Evolutionary conservation across 1,284 basidiomycete species (phyloP), one percentile per base, ranked within the genome.

Genomic region (Fereydounia khargensis): DNA sequence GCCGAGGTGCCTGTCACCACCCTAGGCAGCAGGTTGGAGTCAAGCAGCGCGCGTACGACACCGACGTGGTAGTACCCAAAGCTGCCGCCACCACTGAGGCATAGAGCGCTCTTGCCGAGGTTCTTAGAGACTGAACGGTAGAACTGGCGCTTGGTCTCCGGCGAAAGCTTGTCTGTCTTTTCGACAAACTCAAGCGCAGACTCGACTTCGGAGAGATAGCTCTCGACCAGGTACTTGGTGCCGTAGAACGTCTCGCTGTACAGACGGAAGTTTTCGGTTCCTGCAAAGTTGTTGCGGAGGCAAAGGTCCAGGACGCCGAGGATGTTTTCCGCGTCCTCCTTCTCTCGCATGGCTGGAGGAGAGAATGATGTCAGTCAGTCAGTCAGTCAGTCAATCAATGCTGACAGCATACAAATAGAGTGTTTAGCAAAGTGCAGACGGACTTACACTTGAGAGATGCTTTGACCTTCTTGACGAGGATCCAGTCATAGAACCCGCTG

Each of bases 261-360:
- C 42, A 96, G 79, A 66, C 89, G 85, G 48, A 87, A 79, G 39
- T 88, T 91, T 77, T 97, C 94, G 0, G 90, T 85, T 0, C 91
- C 95, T 8, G 89, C 95, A 80, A 97, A 99, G 77, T 97, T 97
- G 40, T 85, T 85, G 44, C 91, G 82, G 34, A 97, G 82, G 68
- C 91, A 97, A 1, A 91, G 88, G 66, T 95, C 90, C 25, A 99
- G 79, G 0, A 97, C 89, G 44, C 94, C 82, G 37, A 95, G 86
- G 83, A 75, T 81, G 83, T 73, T 85, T 80, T 60, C 87, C 77
- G 47, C 86, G 52, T 32, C 81, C 85, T 88, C 67, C 83, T 81
- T 35, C 91, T 85, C 50, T 91, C 81, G 61, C 83, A 84, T 82
- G 86, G 90, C 72, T 96, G 91, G 73, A 91, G 95, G 65, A 86